Base-by-base conservation (phyloP, 495 filamentous ascomycete species). In the Aspergillus affinis region DNA sequence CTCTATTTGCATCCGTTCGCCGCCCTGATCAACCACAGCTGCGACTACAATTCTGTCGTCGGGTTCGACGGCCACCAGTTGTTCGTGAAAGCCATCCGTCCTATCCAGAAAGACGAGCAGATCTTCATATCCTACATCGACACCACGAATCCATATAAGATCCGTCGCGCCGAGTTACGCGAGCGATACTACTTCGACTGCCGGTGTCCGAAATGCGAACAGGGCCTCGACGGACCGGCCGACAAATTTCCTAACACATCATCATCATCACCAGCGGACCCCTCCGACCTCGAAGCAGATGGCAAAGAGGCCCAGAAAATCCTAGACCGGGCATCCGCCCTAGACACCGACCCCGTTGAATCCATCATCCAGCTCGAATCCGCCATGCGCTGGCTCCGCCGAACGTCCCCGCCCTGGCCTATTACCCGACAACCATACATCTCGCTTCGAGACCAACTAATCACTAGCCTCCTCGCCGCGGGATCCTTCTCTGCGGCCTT, bases 51-150 rank as follows among this genome's bases (percentile, higher is more conserved):
- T 59, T 78, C 84, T n/a, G 75, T 82, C 15, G 77, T 89, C 32
- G 78, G 83, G 15, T 88, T 89, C 63, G 84, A 89, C 54, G 83
- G 80, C 71, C 64, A 69, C 30, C 66, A 73, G 6, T 62, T 81
- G 18, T 77, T 64, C 47, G 51, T 82, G 53, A 80, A 79, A 54
- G 80, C 81, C 19, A 62, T 82, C 18, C 59, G 67, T 3, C 68
- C 72, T 0, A 84, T 87, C 57, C 63, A 75, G 6, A 72, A 79
- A 23, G 78, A 80, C 59, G 78, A 84, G 15, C 88, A 93, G 68
- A 74, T 92, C 46, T 83, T 82, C 55, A 84, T 90, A 61, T 84
- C 84, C 21, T 93, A 93, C 66, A 73, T 87, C 57, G 88, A 91
- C 68, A 74, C 75, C 19, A 87, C 82, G 0, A 78, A 81, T 32